Percentiles rank a stretch among this genome's conserved stretches.
These are phyloP conservation scores for Xylaria arbuscula DNA, from an alignment of 2,329 filamentous ascomycete species.

Conservation along the genomic window DNA sequence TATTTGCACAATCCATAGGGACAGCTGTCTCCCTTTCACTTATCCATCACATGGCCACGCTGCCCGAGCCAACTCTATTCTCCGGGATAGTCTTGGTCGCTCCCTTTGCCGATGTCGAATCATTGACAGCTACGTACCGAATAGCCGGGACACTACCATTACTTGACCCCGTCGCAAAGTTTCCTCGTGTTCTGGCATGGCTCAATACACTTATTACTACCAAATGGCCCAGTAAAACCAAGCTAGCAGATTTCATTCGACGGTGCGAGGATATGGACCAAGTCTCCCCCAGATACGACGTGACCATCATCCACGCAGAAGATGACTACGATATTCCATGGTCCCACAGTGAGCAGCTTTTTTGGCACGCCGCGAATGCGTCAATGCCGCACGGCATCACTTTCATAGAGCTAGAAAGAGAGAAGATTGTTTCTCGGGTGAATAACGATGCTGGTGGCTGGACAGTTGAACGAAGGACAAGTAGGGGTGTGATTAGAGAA, in stretches of 20 bases:
- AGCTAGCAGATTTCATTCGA: slow-evolving; percentile 58
- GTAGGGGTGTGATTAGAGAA: not conserved
- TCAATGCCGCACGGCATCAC: not conserved
- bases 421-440: not conserved
- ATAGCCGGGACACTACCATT: slow-evolving; percentile 66
- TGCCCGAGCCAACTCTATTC: slow-evolving; percentile 57
- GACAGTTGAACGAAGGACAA: not conserved
- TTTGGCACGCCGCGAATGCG: not conserved
- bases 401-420: not conserved
- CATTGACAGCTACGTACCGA: slow-evolving; percentile 66
- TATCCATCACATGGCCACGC: slow-evolving; percentile 47
- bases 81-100: slow-evolving; percentile 67
- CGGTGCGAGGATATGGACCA: slow-evolving; percentile 47
- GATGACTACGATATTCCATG: not conserved
- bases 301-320: not conserved
- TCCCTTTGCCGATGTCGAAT: slow-evolving; percentile 65
- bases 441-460: not conserved
- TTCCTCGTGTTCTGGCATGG: slow-evolving; percentile 59
- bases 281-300: not conserved
- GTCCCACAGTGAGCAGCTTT: not conserved
- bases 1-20: slow-evolving; percentile 70
- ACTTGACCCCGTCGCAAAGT: slow-evolving; percentile 61
- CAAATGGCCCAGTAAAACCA: slow-evolving; percentile 64
- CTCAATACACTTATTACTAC: slow-evolving; percentile 60
- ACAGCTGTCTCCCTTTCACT: slow-evolving; percentile 56